These are phyloP conservation scores for Oryza longistaminata DNA, from an alignment of 176 grass and related monocot genomes.

Conservation along the genomic window DNA sequence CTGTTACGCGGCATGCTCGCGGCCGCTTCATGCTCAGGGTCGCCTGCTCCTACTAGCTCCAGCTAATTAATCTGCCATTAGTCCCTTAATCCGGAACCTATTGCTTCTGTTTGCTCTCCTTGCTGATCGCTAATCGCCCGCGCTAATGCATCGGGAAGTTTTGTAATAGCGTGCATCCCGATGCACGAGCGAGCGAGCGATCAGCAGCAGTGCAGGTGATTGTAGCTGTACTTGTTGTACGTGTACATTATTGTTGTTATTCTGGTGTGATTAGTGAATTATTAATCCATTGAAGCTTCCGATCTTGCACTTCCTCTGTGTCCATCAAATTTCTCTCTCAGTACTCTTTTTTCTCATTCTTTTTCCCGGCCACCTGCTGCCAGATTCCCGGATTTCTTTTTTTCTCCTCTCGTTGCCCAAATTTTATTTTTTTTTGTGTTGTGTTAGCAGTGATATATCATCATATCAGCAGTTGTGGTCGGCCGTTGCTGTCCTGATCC, in stretches of 20 bases:
- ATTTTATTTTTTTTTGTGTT: too few species aligned
- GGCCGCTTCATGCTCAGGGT: conserved; percentile 64
- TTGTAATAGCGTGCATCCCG: conserved; percentile 49
- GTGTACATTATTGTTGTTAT: background rate
- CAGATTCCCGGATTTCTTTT: too few species aligned
- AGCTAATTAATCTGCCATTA: conserved; percentile 6
- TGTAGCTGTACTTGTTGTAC: background rate
- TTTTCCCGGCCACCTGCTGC: too few species aligned
- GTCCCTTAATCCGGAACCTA: background rate
- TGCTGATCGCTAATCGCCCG: background rate
- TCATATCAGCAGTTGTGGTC: too few species aligned
- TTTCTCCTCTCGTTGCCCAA: too few species aligned
- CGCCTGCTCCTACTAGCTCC: conserved; percentile 64
- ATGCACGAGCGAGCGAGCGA: conserved; percentile 11
- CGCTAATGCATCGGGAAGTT: conserved; percentile 30
- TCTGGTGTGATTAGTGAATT: background rate
- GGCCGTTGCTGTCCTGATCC: too few species aligned
- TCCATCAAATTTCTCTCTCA: too few species aligned
- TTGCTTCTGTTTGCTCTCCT: background rate
- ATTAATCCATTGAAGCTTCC: background rate
- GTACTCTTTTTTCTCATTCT: too few species aligned
- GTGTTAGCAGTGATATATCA: too few species aligned
- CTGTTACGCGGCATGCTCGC: conserved; percentile 89
- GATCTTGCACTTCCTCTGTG: background rate
- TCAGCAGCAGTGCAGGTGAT: too few species aligned